Percentiles rank a stretch among this genome's conserved stretches.
phyloP scores from a whole-genome alignment of 2,329 filamentous ascomycete species.

The Dryadomyces sulphureus region DNA sequence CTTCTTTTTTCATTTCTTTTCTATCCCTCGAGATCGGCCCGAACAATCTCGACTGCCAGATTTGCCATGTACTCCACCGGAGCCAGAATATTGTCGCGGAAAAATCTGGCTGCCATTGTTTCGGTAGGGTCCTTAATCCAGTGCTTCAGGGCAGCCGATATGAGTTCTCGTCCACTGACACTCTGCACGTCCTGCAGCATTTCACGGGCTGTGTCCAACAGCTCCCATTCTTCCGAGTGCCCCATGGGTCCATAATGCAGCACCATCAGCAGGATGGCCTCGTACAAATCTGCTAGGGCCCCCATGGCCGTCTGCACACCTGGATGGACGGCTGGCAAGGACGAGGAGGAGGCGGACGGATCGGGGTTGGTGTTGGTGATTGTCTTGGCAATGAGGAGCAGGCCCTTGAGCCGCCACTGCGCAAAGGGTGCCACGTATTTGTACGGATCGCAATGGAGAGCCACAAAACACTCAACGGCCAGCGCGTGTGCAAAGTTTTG shows the following conservation, averaged over 20 bases:
- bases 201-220: constrained; percentile 26
- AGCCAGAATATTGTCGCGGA: constrained; percentile 31
- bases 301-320: constrained; percentile 18
- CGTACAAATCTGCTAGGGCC: constrained; percentile 36
- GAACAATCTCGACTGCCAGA: constrained; percentile 29
- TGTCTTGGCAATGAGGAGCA: constrained; percentile 36
- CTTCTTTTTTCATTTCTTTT: background rate
- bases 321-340: constrained; percentile 14
- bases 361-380: constrained; percentile 32
- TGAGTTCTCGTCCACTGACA: constrained; percentile 28
- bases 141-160: constrained; percentile 25
- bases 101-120: constrained; percentile 28
- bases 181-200: constrained; percentile 34
- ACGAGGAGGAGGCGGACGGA: background rate
- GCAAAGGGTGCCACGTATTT: constrained; percentile 34
- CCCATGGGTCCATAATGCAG: constrained; percentile 25
- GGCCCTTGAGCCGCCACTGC: constrained; percentile 31
- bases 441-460: constrained; percentile 33
- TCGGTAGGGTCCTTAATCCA: constrained; percentile 28
- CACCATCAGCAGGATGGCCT: constrained; percentile 35
- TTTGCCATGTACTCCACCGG: constrained; percentile 31
- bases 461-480: constrained; percentile 30
- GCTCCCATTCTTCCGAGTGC: constrained; percentile 30
- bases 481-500: constrained; percentile 28
- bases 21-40: constrained; percentile 19